Evolutionary conservation across 2,329 filamentous ascomycete species (phyloP), one percentile per base, ranked within the genome.

Genomic region (Arthrobotrys sphaeroides): DNA sequence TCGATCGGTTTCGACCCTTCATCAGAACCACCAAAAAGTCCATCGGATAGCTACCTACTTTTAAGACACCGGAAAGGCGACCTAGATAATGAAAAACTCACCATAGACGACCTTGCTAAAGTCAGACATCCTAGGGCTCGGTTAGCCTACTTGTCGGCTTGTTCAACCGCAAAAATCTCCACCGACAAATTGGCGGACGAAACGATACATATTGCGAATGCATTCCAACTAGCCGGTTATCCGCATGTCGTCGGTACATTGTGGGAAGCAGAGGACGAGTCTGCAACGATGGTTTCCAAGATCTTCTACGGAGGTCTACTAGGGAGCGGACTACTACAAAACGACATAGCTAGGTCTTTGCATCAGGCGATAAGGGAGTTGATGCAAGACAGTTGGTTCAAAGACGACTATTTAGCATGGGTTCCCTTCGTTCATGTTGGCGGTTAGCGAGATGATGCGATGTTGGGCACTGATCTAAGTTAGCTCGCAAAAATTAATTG

Each of bases 191-290:
- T 47, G n/a, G 24, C n/a, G 16, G 43, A 47, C 16, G 51, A 57
- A 36, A 57, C 10, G 26, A 57, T 57, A 57, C 26, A 57, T 24
- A 18, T 57, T 4, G 51, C 51, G 18, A 57, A 57, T 18, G 26
- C 51, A 5, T 57, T 57, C 28, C 51, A 57, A 18, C 31, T 57
- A n/a, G 31, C 31, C n/a, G 51, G 51, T 4, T 57, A 38, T n/a
- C 51, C 26, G 16, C 51, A 57, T 9, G 51, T 57, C 10, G 51
- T 57, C 18, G 51, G 80, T 3, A 80, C 79, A 7, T 64, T 83
- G 38, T 83, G 81, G 82, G 68, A 77, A 24, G 67, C 79, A 2
- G 26, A 36, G 12, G 13, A 36, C 16, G 87, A 24, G 84, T 81
- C 81, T 86, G 87, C 43, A 2, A 5, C 5, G 16, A 47, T 24